Evolutionary conservation across 139 green algal species (phyloP), one percentile per base, ranked within the genome.

Genomic region (Dunaliella primolecta): DNA sequence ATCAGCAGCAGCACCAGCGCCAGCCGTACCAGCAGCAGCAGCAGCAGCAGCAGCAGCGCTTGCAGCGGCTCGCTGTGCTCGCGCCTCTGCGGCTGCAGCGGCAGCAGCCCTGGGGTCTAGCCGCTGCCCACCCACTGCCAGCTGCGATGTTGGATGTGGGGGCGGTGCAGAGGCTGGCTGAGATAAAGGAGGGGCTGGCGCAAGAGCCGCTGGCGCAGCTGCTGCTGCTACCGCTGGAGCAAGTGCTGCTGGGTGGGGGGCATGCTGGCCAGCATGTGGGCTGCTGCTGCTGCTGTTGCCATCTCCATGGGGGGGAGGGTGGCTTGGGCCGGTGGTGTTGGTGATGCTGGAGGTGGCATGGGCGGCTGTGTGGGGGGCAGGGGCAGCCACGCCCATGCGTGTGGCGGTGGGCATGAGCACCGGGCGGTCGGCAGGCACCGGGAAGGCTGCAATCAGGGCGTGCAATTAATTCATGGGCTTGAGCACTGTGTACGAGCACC

Each of bases 371-470:
- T 35, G 71, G 76, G 74, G 36, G 3, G 74, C 56, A 72, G 77
- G 55, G 31, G 46, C 57, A 78, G 46, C 37, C 1, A 37, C 7
- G 15, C 55, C 80, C 37, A 85, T 24, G 2, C 82, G 71, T 38
- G 71, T 81, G 72, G 70, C 70, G 0, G 35, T 33, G 29, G 82
- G 82, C 82, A 85, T 85, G 64, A 85, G 80, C 70, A 64, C 34
- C 11, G 83, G 83, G 3, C 83, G 74, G 2, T 83, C 74, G 2
- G 79, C 83, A 2, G 71, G 83, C 15, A 82, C 37, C 1, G 82
- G 83, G 23, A 86, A 86, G 34, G 83, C 80, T 64, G 46, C 46
- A 64, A n/a, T n/a, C n/a, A n/a, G n/a, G n/a, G n/a, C n/a, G n/a
- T n/a, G n/a, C n/a, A n/a, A n/a, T n/a, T n/a, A n/a, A n/a, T n/a